These are phyloP conservation scores for Exsudoporus frostii DNA, from an alignment of 768 basidiomycete species.

Conservation along the genomic window DNA sequence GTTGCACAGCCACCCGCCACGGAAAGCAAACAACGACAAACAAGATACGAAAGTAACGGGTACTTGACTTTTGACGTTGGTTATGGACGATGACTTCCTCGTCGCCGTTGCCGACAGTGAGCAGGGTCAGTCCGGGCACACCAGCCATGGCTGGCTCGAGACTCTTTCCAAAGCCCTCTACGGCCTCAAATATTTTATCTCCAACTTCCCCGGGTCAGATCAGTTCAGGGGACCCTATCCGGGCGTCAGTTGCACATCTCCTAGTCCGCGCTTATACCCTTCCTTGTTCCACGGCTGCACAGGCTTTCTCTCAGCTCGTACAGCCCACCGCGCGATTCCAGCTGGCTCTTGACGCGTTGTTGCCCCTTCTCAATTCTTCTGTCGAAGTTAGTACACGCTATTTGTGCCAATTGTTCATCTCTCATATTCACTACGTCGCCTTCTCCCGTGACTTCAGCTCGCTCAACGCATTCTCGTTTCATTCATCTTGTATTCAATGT, in stretches of 20 bases:
- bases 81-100: constrained; percentile 34
- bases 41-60: background rate
- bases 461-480: constrained; percentile 73
- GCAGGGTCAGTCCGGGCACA: constrained; percentile 28
- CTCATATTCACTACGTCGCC: constrained; percentile 16
- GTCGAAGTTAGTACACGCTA: constrained; percentile 47
- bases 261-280: constrained; percentile 62
- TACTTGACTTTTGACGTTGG: constrained; percentile 11
- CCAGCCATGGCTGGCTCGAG: constrained; percentile 30
- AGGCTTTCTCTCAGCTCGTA: constrained; percentile 72
- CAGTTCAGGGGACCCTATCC: constrained; percentile 42
- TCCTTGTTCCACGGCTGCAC: constrained; percentile 74
- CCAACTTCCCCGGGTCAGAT: constrained; percentile 31
- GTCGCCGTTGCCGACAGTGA: constrained; percentile 30
- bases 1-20: constrained; percentile 23
- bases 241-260: constrained; percentile 65
- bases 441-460: constrained; percentile 40
- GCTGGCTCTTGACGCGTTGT: constrained; percentile 77
- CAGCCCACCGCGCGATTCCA: constrained; percentile 77
- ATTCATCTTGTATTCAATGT: constrained; percentile 76
- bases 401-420: constrained; percentile 12
- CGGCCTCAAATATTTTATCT: constrained; percentile 35
- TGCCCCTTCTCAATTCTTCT: constrained; percentile 62
- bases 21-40: constrained; percentile 17
- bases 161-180: constrained; percentile 29